These are phyloP conservation scores for Omphalea diandra DNA, from an alignment of 441 rosid species.

Conservation along the genomic window DNA sequence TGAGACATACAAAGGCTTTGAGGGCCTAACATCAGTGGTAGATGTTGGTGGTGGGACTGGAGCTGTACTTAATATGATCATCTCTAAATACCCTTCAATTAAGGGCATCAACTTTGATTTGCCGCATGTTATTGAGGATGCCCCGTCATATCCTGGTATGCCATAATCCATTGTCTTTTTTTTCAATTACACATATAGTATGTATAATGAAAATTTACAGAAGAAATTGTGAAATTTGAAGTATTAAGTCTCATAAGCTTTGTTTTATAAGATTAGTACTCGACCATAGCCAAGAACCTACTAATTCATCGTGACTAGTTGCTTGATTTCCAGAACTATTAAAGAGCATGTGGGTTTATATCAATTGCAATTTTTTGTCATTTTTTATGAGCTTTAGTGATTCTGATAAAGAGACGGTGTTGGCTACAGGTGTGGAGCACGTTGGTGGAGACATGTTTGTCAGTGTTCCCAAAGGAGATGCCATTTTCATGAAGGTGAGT, in stretches of 20 bases:
- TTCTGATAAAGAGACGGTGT: no score
- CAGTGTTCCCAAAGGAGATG: slow-evolving; percentile 75
- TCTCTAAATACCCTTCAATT: slow-evolving; percentile 60
- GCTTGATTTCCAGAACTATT: no score
- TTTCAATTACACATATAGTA: neutral
- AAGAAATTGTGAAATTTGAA: no score
- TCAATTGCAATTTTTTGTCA: no score
- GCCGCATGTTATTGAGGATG: slow-evolving; percentile 63
- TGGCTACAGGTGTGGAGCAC: slow-evolving; percentile 55
- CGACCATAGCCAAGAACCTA: no score
- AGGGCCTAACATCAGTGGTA: slow-evolving; percentile 51
- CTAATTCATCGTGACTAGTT: no score
- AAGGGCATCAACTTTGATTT: slow-evolving; percentile 80
- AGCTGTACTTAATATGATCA: slow-evolving; percentile 59
- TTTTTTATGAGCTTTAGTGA: no score
- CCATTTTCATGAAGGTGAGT: slow-evolving; percentile 78
- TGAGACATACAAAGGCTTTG: slow-evolving; percentile 66
- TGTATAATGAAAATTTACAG: no score
- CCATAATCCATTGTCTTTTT: neutral
- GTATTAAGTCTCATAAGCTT: no score
- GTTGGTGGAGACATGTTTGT: slow-evolving; percentile 83
- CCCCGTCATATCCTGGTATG: slow-evolving; percentile 58
- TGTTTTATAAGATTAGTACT: no score
- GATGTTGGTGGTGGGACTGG: slow-evolving; percentile 88
- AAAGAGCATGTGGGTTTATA: no score